Base-by-base conservation (phyloP, 169 alveolate genomes). In the Eimeria zaria region DNA sequence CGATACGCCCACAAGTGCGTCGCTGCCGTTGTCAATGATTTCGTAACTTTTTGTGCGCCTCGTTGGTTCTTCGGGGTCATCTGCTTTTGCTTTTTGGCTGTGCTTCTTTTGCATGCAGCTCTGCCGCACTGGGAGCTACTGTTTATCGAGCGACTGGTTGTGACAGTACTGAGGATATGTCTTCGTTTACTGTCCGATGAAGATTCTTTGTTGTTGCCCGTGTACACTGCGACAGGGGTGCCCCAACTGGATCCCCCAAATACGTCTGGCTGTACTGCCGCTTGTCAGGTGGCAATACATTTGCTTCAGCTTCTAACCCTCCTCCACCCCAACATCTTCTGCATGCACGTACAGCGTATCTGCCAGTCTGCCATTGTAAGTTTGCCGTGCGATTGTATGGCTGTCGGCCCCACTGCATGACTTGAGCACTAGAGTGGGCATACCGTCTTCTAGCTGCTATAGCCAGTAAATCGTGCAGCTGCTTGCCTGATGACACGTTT, bases 111-210 rank as follows among this genome's bases (percentile, higher is more conserved):
- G 91, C 76, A 12, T 83, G 91, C 91, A 83, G 91, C 74, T 58
- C 76, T 83, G 24, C 91, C 91, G 18, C 91, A 83, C 91, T 83
- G 91, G 91, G 96, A 92, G 71, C 85, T 92, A 53, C 92, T 92
- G n/a, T 80, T 92, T 74, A 92, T 92, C 41, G 96, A 92, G 85
- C 96, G 96, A 62, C 96, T 92, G 73, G 88, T 92, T 71, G 96
- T 80, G 53, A 60, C 91, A 24, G 69, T 85, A 20, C 96, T 92
- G 85, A 48, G 91, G 91, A 83, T 83, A 14, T 83, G 91, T 33
- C 91, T 83, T n/a, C 91, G 91, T n/a, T 53, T 83, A 11, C 73
- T 83, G 30, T 55, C 91, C 39, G 91, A 83, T 33, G 91, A 51
- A 58, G 91, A 83, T 58, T 83, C 91, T 30, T 39, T 83, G 91